These are phyloP conservation scores for Cardamine resedifolia DNA, from an alignment of 345 rosid species.

Conservation along the genomic window DNA sequence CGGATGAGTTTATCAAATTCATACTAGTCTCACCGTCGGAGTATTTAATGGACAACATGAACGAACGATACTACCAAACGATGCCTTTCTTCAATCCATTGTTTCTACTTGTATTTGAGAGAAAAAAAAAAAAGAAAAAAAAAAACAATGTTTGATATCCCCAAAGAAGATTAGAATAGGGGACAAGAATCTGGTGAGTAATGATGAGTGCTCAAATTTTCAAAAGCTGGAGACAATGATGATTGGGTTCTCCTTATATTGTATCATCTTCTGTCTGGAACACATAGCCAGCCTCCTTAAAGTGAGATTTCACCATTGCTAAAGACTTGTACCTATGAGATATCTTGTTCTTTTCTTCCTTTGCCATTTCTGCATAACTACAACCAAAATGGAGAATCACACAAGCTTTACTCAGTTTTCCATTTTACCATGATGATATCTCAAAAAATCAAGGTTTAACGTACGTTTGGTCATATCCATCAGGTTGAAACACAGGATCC, in stretches of 20 bases:
- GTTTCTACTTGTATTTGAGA: neutral
- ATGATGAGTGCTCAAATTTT: neutral
- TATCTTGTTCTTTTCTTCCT: slow-evolving; percentile 91
- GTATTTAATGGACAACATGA: slow-evolving; percentile 4
- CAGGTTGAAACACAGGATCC: slow-evolving; percentile 96
- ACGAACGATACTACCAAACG: neutral
- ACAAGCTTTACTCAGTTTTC: neutral
- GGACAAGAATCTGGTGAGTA: neutral
- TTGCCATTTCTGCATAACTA: slow-evolving; percentile 87
- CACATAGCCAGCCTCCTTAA: slow-evolving; percentile 64
- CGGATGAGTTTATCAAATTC: neutral
- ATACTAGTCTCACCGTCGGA: slow-evolving; percentile 12
- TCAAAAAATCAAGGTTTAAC: neutral
- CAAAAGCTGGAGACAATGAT: slow-evolving; percentile 4
- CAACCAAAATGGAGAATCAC: slow-evolving; percentile 7
- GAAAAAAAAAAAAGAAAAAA: neutral
- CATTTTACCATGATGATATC: neutral
- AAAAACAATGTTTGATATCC: neutral
- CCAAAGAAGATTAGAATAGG: slow-evolving; percentile 4
- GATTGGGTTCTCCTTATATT: slow-evolving; percentile 15
- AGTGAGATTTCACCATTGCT: slow-evolving; percentile 64
- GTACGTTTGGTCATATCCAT: slow-evolving; percentile 81
- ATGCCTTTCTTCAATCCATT: neutral
- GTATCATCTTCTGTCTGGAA: slow-evolving; percentile 42
- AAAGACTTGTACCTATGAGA: slow-evolving; percentile 89